These are phyloP conservation scores for Pythium guiyangense DNA, from an alignment of 352 stramenopile genomes.

Conservation along the genomic window DNA sequence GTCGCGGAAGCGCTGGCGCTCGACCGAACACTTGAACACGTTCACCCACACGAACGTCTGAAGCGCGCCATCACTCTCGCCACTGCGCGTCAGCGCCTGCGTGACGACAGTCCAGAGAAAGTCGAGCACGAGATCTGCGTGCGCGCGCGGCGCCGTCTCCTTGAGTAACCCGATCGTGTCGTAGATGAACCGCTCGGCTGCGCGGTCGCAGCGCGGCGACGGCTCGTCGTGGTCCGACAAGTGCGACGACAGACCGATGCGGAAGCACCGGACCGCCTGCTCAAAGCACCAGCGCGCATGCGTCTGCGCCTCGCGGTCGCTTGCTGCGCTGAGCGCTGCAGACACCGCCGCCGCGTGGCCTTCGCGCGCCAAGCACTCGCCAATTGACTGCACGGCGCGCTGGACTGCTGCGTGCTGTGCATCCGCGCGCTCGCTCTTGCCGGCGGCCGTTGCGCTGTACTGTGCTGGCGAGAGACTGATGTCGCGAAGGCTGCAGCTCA, in stretches of 20 bases:
- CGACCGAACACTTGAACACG: conserved; percentile 77
- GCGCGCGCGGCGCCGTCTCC: conserved; percentile 54
- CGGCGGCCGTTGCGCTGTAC: background rate
- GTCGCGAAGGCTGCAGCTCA: conserved; percentile 58
- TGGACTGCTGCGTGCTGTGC: conserved; percentile 23
- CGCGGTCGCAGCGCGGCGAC: conserved; percentile 15
- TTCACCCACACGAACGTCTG: conserved; percentile 83
- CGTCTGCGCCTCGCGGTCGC: conserved; percentile 20
- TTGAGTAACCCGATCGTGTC: conserved; percentile 61
- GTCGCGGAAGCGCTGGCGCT: conserved; percentile 54
- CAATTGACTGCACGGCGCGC: conserved; percentile 55
- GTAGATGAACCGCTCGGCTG: conserved; percentile 57
- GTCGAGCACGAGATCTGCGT: conserved; percentile 44
- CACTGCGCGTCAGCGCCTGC: conserved; percentile 35
- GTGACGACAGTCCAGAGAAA: conserved; percentile 69
- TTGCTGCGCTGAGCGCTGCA: background rate
- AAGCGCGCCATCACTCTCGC: conserved; percentile 28
- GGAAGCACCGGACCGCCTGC: conserved; percentile 69
- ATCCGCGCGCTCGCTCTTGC: conserved; percentile 17
- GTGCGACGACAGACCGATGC: conserved; percentile 61
- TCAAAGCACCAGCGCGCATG: conserved; percentile 62
- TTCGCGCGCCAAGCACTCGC: conserved; percentile 61
- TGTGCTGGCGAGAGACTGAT: conserved; percentile 27
- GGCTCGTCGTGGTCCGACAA: conserved; percentile 31
- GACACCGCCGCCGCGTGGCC: conserved; percentile 28